phyloP scores from a whole-genome alignment of 2,329 filamentous ascomycete genomes.

The Tolypocladium pustulatum region DNA sequence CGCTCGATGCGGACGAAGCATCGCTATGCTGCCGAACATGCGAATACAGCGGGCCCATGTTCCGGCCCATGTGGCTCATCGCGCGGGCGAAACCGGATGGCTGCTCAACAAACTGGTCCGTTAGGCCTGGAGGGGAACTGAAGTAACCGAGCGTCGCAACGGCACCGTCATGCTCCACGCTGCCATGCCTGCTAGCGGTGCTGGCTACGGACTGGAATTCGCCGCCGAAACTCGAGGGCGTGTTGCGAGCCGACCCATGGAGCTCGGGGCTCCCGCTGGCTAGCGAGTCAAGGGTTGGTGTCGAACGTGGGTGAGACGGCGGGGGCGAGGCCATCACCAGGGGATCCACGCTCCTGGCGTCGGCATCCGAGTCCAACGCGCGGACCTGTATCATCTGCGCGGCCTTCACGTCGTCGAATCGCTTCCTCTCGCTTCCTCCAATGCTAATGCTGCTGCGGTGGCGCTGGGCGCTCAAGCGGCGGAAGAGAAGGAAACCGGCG shows the following conservation, averaged over 20 bases:
- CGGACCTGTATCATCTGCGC: slow-evolving; percentile 19
- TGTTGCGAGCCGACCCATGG: not conserved
- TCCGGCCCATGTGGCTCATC: slow-evolving; percentile 20
- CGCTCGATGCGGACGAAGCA: slow-evolving; percentile 30
- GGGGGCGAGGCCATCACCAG: slow-evolving; percentile 20
- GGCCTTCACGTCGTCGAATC: not conserved
- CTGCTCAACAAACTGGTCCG: not conserved
- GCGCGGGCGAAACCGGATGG: slow-evolving; percentile 9
- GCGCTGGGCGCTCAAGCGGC: slow-evolving; percentile 30
- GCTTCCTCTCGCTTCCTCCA: not conserved
- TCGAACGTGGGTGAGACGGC: not conserved
- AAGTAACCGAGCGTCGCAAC: not conserved
- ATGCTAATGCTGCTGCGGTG: not conserved
- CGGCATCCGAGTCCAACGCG: slow-evolving; percentile 31
- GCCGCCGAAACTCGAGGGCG: not conserved
- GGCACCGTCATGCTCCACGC: not conserved
- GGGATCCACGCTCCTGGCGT: slow-evolving; percentile 31
- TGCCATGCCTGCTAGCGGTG: not conserved
- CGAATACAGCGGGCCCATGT: slow-evolving; percentile 24
- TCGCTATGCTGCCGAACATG: slow-evolving; percentile 33
- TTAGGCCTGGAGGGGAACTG: not conserved
- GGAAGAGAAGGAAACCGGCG: slow-evolving; percentile 37
- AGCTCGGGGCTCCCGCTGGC: not conserved
- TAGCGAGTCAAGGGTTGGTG: not conserved
- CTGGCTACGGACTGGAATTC: not conserved